phyloP scores from a whole-genome alignment of 169 alveolate genomes.

The Cystoisospora suis region DNA sequence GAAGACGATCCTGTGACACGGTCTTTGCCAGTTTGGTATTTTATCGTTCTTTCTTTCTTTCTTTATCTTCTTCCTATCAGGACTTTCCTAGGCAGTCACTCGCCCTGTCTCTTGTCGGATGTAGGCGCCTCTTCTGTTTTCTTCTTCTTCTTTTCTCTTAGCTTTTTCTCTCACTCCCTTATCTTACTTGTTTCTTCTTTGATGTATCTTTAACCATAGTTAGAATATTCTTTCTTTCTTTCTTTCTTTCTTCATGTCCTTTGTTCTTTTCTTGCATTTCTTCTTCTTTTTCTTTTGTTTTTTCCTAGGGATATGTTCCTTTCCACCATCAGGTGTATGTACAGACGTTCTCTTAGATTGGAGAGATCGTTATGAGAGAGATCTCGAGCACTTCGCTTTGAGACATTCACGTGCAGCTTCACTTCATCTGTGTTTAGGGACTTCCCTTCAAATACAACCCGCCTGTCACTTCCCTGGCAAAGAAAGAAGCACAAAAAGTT shows the following conservation, averaged over 20 bases:
- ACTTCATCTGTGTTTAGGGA: constrained; percentile 80
- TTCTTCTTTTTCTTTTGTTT: not conserved
- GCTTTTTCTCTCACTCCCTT: not conserved
- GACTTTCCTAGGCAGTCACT: not conserved
- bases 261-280: not conserved
- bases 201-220: not conserved
- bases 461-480: constrained; percentile 82
- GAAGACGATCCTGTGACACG: no score
- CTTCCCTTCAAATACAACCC: constrained; percentile 83
- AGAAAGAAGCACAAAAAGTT: constrained; percentile 71
- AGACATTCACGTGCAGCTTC: constrained; percentile 77
- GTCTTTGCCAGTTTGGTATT: no score
- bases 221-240: not conserved
- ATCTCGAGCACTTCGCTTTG: constrained; percentile 73
- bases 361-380: constrained; percentile 82
- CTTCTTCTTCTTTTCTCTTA: not conserved
- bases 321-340: constrained; percentile 82
- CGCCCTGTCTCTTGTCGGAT: not conserved
- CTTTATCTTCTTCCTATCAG: not conserved
- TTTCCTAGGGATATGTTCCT: constrained; percentile 73
- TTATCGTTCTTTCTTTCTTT: not conserved
- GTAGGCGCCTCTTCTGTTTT: not conserved
- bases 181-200: not conserved
- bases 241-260: not conserved
- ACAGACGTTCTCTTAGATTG: constrained; percentile 87